Base-by-base conservation (phyloP, 2,329 filamentous ascomycete genomes). In the Torrubiella hemipterigena region DNA sequence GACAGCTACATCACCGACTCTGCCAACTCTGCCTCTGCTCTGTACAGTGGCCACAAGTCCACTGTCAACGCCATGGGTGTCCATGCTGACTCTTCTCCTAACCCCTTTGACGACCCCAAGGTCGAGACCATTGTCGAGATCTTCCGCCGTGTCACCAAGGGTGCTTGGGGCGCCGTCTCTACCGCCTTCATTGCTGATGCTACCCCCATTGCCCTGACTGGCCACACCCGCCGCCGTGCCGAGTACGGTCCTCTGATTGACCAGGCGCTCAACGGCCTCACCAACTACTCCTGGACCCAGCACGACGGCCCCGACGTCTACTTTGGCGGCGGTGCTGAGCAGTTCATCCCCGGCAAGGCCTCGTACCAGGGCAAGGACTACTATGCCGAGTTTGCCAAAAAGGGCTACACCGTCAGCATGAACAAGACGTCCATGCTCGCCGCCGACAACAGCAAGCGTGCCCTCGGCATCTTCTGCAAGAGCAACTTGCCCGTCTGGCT, bases 1-100 rank as follows among this genome's bases (percentile, higher is more conserved):
- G 82, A 89, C 58, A 76, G 67, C 30, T 89, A 82, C 65, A 89
- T 91, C 50, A 91, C 83, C 22, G 83, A 91, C 54, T 84, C 78
- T 38, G 84, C 84, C 56, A 91, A 91, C 59, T 85, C 79, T 5
- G 83, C 83, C 4, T 83, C 79, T 26, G 81, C 83, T 12, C 63
- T 91, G 13, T 91, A 89, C 60, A 76, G 72, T 16, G 84, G 84
- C 20, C 83, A 91, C 63, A 91, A 91, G 67, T 80, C 73, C 47
- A 81, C 75, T 0, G 82, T 89, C 42, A 87, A 91, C 47, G 80
- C 81, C 17, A 71, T 91, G 56, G 81, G 67, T 42, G 69, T 89
- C 19, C 87, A 91, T 37, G 81, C 68, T 25, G 84, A 93, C 51
- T 85, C 80, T 0, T 85, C 79, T 29, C 62, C 70, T 10, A 67